Base-by-base conservation (phyloP, 2,329 filamentous ascomycete genomes). In the Colletotrichum tropicicola region DNA sequence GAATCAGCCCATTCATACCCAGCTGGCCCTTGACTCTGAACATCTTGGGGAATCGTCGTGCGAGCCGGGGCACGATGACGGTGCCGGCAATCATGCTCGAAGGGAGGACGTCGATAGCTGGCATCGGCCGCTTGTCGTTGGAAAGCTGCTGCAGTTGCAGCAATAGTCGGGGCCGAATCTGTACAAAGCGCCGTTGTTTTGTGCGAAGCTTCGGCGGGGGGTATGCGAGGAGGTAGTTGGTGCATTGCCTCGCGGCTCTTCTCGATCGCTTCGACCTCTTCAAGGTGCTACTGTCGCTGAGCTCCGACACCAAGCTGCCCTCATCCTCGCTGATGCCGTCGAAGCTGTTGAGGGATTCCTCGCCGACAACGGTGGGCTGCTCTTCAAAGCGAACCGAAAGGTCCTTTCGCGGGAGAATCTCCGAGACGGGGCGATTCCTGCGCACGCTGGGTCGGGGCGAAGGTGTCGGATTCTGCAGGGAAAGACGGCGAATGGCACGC, bases 51-150 rank as follows among this genome's bases (percentile, higher is more conserved):
- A 90, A 90, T 6, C 84, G 83, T 71, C 87, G 86, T 3, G 85
- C 81, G 23, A 92, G 77, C 17, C 84, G 82, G 6, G 89, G 85
- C 21, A 89, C 83, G 61, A 87, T 88, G 68, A 83, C 82, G 55
- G 84, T 79, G 65, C 85, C 78, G 47, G 84, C 79, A 41, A 91
- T 80, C 13, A 86, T 80, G n/a, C 86, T 87, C 2, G 89, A 88
- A 0, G 91, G 91, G 43, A 93, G 85, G n/a, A 93, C 87, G 70
- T 95, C 92, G 68, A 92, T 88, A 4, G 87, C 85, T 1, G 92
- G 92, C 54, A 83, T 83, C 0, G 91, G 90, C 23, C 91, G 86
- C 15, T 81, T 82, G 66, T 87, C 84, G 41, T 83, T 77, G 2
- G 85, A 82, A n/a, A 93, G 75, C 61, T 87, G 84, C 72, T 94